Evolutionary conservation across 352 stramenopile genomes (phyloP).

Genomic region (Phytophthora meadii): DNA sequence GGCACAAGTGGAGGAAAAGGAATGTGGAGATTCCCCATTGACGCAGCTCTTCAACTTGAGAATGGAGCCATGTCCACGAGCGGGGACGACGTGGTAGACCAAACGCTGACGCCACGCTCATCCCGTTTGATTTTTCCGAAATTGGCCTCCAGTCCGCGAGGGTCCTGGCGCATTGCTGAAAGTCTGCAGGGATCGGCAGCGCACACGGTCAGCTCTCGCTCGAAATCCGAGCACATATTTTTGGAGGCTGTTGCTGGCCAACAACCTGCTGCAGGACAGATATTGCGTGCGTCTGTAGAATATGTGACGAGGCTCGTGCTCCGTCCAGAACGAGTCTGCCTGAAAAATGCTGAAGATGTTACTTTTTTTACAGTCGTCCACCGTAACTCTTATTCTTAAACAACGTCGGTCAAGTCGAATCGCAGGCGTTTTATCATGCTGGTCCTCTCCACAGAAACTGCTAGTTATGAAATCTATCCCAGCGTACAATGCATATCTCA

Average conservation of each 20-base stretch:
- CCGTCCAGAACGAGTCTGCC: slow-evolving; percentile 9
- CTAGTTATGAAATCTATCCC: too few relatives aligned
- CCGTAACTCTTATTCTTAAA: too few relatives aligned
- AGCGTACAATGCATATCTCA: too few relatives aligned
- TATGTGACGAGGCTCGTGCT: slow-evolving; percentile 20
- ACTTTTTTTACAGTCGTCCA: too few relatives aligned
- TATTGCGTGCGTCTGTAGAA: slow-evolving; percentile 1
- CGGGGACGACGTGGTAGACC: slow-evolving; percentile 8
- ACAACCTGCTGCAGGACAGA: not conserved
- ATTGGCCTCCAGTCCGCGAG: slow-evolving; percentile 35
- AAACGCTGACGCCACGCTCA: slow-evolving; percentile 18
- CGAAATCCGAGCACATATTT: not conserved
- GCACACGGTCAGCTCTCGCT: slow-evolving; percentile 1
- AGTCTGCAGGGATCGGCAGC: slow-evolving; percentile 5
- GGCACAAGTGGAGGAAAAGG: slow-evolving; percentile 8
- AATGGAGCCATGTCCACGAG: slow-evolving; percentile 12
- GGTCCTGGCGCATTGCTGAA: slow-evolving; percentile 4
- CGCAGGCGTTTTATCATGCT: too few relatives aligned
- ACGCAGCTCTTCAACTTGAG: not conserved
- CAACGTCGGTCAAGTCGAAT: too few relatives aligned
- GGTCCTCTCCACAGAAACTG: too few relatives aligned
- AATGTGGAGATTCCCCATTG: too few relatives aligned
- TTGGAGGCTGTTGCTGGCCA: not conserved
- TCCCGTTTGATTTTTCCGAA: slow-evolving; percentile 13
- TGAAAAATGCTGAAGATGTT: not conserved